phyloP scores from a whole-genome alignment of 2,329 filamentous ascomycete species.

The Colletotrichum orbiculare region DNA sequence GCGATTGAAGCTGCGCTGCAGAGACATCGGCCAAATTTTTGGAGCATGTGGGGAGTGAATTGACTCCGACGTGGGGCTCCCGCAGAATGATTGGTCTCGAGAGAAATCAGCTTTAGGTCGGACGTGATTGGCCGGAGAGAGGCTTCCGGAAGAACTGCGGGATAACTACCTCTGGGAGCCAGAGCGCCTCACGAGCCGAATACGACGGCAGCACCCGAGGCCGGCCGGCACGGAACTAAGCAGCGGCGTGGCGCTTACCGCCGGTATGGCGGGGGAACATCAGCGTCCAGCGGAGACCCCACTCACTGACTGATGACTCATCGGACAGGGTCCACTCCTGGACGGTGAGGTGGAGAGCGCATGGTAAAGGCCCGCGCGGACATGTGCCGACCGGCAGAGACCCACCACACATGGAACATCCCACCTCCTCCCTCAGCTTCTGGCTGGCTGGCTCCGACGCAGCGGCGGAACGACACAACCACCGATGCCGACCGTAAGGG shows the following conservation, averaged over 20 bases:
- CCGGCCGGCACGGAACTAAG: conserved; percentile 16
- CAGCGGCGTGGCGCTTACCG: conserved; percentile 2
- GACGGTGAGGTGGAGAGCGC: neutral
- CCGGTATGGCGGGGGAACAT: neutral
- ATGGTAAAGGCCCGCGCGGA: neutral
- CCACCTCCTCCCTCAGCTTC: too few relatives aligned
- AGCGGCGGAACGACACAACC: too few relatives aligned
- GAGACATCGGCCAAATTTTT: conserved; percentile 25
- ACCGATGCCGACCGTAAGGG: neutral
- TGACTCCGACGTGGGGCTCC: conserved; percentile 21
- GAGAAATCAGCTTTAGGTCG: conserved; percentile 19
- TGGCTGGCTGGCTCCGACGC: too few relatives aligned
- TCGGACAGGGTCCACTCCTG: neutral
- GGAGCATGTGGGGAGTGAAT: conserved; percentile 22
- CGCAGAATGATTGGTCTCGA: conserved; percentile 8
- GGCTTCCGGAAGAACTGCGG: too few relatives aligned
- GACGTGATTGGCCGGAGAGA: conserved; percentile 14
- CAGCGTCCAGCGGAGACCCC: conserved; percentile 5
- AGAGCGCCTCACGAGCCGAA: conserved; percentile 4
- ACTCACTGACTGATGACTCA: conserved; percentile 6
- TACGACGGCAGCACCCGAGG: conserved; percentile 13
- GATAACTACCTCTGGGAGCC: neutral
- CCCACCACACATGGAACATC: conserved; percentile 8
- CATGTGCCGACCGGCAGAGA: conserved; percentile 15
- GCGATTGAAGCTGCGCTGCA: conserved; percentile 5